A percentile compares a stretch with the other conserved stretches of the same genome.
Evolutionary conservation across 371 early-diverging fungal species (phyloP).

Genomic region (Rhizopus stolonifer): DNA sequence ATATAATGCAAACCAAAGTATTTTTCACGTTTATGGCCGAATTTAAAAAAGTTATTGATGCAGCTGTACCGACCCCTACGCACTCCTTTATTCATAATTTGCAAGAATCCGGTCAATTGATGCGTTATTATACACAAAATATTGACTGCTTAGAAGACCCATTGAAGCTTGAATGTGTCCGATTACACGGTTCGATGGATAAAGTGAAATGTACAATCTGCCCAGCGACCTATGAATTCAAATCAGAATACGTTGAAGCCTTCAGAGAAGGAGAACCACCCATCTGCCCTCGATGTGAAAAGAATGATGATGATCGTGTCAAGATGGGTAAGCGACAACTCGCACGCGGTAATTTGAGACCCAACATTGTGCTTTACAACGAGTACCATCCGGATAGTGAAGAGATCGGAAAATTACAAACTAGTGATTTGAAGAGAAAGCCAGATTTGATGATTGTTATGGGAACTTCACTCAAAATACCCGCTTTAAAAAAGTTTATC

Average conservation of each 20-base stretch:
- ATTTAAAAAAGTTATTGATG: conserved; percentile 72
- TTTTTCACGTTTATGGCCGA: conserved; percentile 96
- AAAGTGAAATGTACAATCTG: conserved; percentile 85
- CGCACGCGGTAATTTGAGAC: conserved; percentile 84
- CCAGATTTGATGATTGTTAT: conserved; percentile 96
- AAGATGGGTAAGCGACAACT: conserved; percentile 72
- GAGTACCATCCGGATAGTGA: conserved; percentile 93
- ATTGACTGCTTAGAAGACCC: conserved; percentile 91
- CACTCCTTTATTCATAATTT: conserved; percentile 85
- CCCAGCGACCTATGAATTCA: conserved; percentile 62
- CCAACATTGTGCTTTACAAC: conserved; percentile 96
- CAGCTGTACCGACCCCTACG: conserved; percentile 80
- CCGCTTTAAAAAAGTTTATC: conserved; percentile 89
- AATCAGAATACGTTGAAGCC: conserved; percentile 42
- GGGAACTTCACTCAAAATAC: conserved; percentile 97
- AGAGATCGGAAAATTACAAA: conserved; percentile 69
- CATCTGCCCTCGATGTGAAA: conserved; percentile 76
- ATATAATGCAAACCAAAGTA: conserved; percentile 66
- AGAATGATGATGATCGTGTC: conserved; percentile 53
- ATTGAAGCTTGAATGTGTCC: conserved; percentile 69
- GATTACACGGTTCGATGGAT: conserved; percentile 90
- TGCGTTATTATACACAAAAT: conserved; percentile 96
- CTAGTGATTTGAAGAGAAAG: conserved; percentile 61
- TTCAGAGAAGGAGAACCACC: conserved; percentile 77
- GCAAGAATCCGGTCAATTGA: conserved; percentile 68